phyloP scores from a whole-genome alignment of 768 basidiomycete species.

The Phylloporus arenicola region DNA sequence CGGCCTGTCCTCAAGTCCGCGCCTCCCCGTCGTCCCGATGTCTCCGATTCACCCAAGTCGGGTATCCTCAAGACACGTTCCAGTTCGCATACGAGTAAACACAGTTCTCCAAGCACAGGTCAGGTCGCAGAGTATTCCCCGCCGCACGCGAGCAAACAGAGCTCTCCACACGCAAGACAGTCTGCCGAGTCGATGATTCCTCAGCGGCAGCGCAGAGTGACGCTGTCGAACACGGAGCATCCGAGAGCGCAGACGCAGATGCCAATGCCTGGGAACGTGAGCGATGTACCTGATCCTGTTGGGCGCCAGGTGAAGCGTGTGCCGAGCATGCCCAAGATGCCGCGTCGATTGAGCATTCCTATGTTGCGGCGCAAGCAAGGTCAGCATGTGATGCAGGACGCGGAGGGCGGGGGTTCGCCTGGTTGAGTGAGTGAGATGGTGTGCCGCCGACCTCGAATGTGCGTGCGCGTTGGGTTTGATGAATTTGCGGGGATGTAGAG shows the following conservation, averaged over 20 bases:
- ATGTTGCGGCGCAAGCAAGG: conserved; percentile 27
- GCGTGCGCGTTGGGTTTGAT: no score
- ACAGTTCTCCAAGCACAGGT: neutral
- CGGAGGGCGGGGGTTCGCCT: neutral
- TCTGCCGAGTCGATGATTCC: neutral
- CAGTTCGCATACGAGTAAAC: conserved; percentile 3
- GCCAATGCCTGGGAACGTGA: neutral
- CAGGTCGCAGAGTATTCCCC: neutral
- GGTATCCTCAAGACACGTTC: conserved; percentile 15
- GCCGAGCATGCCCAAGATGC: conserved; percentile 22
- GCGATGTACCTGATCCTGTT: neutral
- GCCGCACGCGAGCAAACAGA: conserved; percentile 3
- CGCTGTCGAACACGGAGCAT: conserved; percentile 14
- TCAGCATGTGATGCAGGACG: conserved; percentile 3
- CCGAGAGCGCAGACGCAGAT: neutral
- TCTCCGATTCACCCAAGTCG: conserved; percentile 6
- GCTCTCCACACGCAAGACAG: neutral
- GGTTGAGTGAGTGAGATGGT: neutral
- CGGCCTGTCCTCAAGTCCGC: conserved; percentile 1
- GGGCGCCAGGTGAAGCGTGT: conserved; percentile 7
- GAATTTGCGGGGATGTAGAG: neutral
- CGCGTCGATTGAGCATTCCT: conserved; percentile 26
- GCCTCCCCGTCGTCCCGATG: conserved; percentile 4
- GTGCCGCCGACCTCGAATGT: no score
- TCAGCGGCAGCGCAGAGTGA: conserved; percentile 17